phyloP scores from a whole-genome alignment of 2,329 filamentous ascomycete species.

The Colletotrichum australisinense region DNA sequence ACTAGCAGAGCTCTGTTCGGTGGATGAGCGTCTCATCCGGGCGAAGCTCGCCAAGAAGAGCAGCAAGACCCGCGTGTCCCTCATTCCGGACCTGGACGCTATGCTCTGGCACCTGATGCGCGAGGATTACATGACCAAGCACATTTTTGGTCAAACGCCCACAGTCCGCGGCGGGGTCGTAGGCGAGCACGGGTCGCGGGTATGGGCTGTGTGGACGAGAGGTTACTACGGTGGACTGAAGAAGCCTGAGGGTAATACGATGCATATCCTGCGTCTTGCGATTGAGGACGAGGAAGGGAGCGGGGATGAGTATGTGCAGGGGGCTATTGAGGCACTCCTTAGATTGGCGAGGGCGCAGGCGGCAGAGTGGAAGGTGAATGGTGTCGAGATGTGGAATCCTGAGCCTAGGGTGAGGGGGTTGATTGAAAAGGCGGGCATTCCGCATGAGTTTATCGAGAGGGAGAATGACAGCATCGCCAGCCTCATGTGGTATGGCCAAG shows the following conservation, averaged over 20 bases:
- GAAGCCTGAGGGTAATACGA: conserved; percentile 69
- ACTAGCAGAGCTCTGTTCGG: conserved; percentile 69
- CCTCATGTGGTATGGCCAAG: conserved; percentile 76
- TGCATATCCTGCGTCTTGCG: conserved; percentile 77
- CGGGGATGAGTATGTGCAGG: conserved; percentile 55
- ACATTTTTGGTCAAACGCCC: conserved; percentile 68
- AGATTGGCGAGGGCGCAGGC: conserved; percentile 77
- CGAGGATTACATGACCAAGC: conserved; percentile 80
- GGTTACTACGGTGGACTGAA: conserved; percentile 70
- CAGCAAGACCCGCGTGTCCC: conserved; percentile 68
- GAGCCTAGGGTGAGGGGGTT: conserved; percentile 61
- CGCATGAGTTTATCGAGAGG: conserved; percentile 63
- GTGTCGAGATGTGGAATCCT: conserved; percentile 89
- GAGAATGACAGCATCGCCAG: conserved; percentile 77
- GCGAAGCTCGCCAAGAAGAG: conserved; percentile 56
- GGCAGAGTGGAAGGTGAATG: conserved; percentile 74
- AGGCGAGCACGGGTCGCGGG: conserved; percentile 60
- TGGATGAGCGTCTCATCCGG: conserved; percentile 73
- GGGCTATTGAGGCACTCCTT: conserved; percentile 72
- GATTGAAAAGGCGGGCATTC: conserved; percentile 59
- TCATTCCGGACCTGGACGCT: conserved; percentile 75
- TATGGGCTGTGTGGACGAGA: conserved; percentile 81
- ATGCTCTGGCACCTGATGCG: conserved; percentile 83
- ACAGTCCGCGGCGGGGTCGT: conserved; percentile 78
- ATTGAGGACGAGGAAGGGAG: conserved; percentile 66